These are phyloP conservation scores for Plasmodium relictum DNA, from an alignment of 169 alveolate genomes.

Conservation along the genomic window DNA sequence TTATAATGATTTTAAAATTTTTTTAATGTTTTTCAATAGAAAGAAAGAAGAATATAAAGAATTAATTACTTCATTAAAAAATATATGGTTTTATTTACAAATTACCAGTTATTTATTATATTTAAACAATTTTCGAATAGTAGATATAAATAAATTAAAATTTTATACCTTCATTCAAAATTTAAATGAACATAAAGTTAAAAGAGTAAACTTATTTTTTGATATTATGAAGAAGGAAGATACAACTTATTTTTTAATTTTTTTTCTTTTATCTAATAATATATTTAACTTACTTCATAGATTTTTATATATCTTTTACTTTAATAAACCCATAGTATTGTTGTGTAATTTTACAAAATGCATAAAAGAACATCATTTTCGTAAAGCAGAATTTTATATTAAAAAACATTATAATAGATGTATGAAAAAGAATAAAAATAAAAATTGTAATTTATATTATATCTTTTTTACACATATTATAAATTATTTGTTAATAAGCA, in stretches of 20 bases:
- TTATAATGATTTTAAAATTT: constrained; percentile 10
- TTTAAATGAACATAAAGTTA: constrained; percentile 22
- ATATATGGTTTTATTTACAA: constrained; percentile 54
- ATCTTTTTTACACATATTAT: constrained; percentile 34
- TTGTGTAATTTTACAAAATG: constrained; percentile 41
- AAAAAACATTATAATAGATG: constrained; percentile 48
- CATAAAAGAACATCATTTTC: constrained; percentile 7
- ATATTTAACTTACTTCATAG: constrained; percentile 45
- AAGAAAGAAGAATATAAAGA: constrained; percentile 36
- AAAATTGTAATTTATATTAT: constrained; percentile 14
- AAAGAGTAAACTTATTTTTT: constrained; percentile 34
- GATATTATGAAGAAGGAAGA: constrained; percentile 47
- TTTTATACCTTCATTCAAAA: constrained; percentile 26
- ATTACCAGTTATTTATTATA: constrained; percentile 39
- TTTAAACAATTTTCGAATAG: constrained; percentile 14
- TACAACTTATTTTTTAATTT: constrained; percentile 41
- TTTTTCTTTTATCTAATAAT: constrained; percentile 54
- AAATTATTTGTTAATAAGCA: constrained; percentile 36
- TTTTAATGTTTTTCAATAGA: constrained; percentile 10
- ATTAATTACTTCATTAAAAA: constrained; percentile 37
- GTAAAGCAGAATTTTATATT: constrained; percentile 19
- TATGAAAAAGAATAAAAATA: constrained; percentile 11
- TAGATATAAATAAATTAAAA: constrained; percentile 28
- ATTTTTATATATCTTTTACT: constrained; percentile 38
- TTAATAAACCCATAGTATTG: constrained; percentile 45